A percentile compares a stretch with the other conserved stretches of the same genome.
Evolutionary conservation across 177 flowering plant species (phyloP).

Genomic region (Telopea speciosissima): DNA sequence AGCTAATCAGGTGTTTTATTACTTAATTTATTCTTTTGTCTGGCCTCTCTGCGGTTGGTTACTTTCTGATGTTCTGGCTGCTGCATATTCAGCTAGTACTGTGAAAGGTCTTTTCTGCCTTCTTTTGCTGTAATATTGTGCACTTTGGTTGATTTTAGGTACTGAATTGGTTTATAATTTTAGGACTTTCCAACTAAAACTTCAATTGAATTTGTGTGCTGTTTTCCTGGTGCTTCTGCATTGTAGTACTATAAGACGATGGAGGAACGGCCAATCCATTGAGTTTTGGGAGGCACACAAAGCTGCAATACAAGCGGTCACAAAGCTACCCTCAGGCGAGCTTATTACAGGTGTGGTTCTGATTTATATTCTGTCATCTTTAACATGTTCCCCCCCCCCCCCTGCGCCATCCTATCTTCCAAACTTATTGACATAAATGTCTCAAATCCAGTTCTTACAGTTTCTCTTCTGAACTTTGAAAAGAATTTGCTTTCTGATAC

Average conservation of each 20-base stretch:
- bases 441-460: neutral
- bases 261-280: slow-evolving; percentile 72
- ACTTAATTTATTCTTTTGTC: neutral
- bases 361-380: neutral
- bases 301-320: slow-evolving; percentile 73
- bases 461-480: neutral
- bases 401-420: neutral
- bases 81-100: too few species aligned
- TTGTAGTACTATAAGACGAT: slow-evolving; percentile 68
- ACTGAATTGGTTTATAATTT: neutral
- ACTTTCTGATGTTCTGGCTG: neutral
- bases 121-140: too few species aligned
- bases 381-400: neutral
- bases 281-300: slow-evolving; percentile 89
- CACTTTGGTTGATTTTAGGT: neutral
- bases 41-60: neutral
- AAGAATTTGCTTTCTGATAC: neutral
- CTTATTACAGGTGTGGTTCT: slow-evolving; percentile 63
- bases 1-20: too few species aligned
- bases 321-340: slow-evolving; percentile 86
- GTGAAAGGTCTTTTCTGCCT: neutral
- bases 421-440: neutral
- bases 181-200: neutral
- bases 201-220: neutral
- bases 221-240: neutral